phyloP scores from a whole-genome alignment of 2,329 filamentous ascomycete genomes.

The Emmonsiellopsis sp. region DNA sequence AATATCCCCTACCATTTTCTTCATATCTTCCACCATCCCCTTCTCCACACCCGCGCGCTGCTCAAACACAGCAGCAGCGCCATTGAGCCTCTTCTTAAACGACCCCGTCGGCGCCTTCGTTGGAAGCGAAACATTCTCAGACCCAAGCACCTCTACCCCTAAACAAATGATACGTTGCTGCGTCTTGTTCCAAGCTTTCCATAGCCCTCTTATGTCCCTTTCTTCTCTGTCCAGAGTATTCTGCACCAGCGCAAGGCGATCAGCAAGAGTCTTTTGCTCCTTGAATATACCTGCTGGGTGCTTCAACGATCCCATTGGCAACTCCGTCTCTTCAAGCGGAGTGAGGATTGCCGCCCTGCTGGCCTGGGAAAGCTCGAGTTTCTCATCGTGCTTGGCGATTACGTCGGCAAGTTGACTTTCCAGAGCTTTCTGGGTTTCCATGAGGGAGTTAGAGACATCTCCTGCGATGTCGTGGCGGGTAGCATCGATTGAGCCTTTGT shows the following conservation, averaged over 20 bases:
- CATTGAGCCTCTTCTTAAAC: conserved; percentile 7
- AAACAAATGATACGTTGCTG: conserved; percentile 14
- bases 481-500: conserved; percentile 8
- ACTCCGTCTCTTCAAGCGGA: not conserved
- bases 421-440: conserved; percentile 4
- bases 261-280: not conserved
- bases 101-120: not conserved
- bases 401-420: not conserved
- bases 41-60: not conserved
- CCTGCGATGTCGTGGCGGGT: conserved; percentile 8
- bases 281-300: not conserved
- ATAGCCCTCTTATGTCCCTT: conserved; percentile 9
- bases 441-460: conserved; percentile 7
- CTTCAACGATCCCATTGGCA: not conserved
- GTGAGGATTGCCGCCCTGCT: not conserved
- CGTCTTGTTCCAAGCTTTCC: conserved; percentile 14
- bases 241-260: not conserved
- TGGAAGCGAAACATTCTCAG: not conserved
- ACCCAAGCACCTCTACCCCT: conserved; percentile 11
- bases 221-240: not conserved
- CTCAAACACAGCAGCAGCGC: conserved; percentile 2
- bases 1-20: conserved; percentile 6
- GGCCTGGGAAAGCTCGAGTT: not conserved
- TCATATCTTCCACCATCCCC: not conserved
- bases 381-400: not conserved